These are phyloP conservation scores for Glomus cerebriforme DNA, from an alignment of 192 early-diverging fungal genomes.

Conservation along the genomic window DNA sequence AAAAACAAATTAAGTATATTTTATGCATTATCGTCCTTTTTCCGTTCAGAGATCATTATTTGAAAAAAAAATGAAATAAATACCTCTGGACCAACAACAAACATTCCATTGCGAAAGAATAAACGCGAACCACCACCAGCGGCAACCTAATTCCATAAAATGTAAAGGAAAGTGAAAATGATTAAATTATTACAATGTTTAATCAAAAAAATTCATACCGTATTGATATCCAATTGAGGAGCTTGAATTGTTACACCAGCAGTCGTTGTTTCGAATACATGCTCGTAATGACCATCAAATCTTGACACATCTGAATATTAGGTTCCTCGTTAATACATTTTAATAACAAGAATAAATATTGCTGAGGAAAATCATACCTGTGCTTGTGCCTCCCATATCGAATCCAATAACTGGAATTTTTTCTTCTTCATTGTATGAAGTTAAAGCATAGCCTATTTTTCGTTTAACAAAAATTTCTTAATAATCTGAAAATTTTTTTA, in stretches of 20 bases:
- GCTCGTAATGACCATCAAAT: conserved; percentile 85
- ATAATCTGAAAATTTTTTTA: neutral
- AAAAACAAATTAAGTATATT: too few relatives aligned
- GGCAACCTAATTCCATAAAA: conserved; percentile 55
- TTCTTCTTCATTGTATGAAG: conserved; percentile 49
- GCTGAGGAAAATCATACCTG: conserved; percentile 34
- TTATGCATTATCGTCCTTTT: too few relatives aligned
- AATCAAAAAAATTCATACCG: conserved; percentile 39
- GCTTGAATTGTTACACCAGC: conserved; percentile 92
- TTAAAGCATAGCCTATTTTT: conserved; percentile 49
- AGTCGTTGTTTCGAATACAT: conserved; percentile 94
- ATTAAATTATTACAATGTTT: neutral
- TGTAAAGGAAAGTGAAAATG: neutral
- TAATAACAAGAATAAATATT: neutral
- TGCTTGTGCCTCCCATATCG: conserved; percentile 93
- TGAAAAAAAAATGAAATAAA: neutral
- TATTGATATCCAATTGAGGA: conserved; percentile 95
- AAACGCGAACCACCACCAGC: conserved; percentile 94
- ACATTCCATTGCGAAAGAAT: conserved; percentile 92
- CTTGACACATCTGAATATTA: conserved; percentile 81
- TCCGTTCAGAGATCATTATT: too few relatives aligned
- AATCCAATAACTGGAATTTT: conserved; percentile 85
- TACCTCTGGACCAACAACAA: conserved; percentile 88
- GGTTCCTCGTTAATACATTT: neutral
- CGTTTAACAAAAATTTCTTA: neutral